Evolutionary conservation across 1,139 yeast genomes (phyloP).

Genomic region (Taphrina sp.): DNA sequence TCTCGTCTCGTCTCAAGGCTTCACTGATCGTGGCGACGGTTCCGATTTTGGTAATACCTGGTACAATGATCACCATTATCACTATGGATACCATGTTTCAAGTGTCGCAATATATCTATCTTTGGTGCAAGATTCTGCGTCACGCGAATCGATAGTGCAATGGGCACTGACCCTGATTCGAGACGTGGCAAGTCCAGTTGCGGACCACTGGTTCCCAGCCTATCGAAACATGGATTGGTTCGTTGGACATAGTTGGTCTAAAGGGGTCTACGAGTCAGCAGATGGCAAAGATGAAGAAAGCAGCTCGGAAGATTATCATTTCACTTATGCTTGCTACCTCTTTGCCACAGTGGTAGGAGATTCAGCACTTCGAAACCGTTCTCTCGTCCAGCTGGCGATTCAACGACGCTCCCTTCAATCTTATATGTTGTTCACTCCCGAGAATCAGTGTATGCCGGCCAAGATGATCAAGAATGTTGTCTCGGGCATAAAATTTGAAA

Average conservation of each 20-base stretch:
- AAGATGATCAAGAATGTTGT: slow-evolving; percentile 62
- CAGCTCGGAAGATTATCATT: slow-evolving; percentile 63
- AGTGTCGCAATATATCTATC: slow-evolving; percentile 72
- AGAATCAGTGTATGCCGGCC: slow-evolving; percentile 61
- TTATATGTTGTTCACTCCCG: slow-evolving; percentile 59
- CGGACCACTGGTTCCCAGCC: slow-evolving; percentile 69
- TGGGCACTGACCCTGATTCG: slow-evolving; percentile 67
- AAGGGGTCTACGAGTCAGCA: slow-evolving; percentile 65
- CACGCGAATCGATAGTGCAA: not conserved
- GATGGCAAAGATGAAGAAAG: slow-evolving; percentile 83
- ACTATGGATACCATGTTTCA: slow-evolving; percentile 72
- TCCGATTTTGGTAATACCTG: slow-evolving; percentile 67
- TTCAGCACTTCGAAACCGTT: slow-evolving; percentile 65
- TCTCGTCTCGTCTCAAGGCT: slow-evolving; percentile 57
- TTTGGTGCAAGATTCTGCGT: slow-evolving; percentile 51
- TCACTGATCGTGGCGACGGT: slow-evolving; percentile 48
- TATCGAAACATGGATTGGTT: slow-evolving; percentile 78
- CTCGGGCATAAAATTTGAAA: slow-evolving; percentile 55
- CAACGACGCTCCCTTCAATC: slow-evolving; percentile 59
- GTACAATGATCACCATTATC: slow-evolving; percentile 81
- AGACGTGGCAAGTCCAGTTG: slow-evolving; percentile 73
- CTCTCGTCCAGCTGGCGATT: slow-evolving; percentile 68
- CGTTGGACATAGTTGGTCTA: slow-evolving; percentile 84
- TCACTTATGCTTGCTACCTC: slow-evolving; percentile 74
- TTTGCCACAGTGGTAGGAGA: slow-evolving; percentile 75